Percentiles rank a stretch among this genome's conserved stretches.
Conservation (phyloP, 2,329 filamentous ascomycete genomes). For the Didymosphaeria variabile region DNA sequence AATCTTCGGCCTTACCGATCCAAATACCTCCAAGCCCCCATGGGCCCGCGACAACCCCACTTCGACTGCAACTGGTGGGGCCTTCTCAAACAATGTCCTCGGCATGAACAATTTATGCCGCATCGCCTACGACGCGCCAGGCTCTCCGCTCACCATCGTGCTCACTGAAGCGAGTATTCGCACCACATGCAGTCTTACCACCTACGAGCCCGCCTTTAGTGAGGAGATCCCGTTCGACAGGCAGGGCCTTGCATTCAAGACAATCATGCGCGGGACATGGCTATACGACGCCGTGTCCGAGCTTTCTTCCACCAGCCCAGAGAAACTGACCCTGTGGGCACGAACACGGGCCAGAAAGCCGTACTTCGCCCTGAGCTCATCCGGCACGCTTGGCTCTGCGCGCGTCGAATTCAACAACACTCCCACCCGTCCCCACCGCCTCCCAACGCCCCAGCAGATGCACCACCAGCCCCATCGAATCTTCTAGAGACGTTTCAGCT, state of each 20-base stretch:
- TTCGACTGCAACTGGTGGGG: constrained; percentile 61
- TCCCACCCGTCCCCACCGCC: constrained; percentile 28
- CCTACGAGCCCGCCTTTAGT: constrained; percentile 73
- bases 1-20: constrained; percentile 79
- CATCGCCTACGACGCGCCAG: constrained; percentile 77
- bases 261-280: constrained; percentile 86
- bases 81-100: constrained; percentile 83
- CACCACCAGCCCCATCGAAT: constrained; percentile 22
- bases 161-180: constrained; percentile 82
- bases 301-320: constrained; percentile 73
- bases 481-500: constrained; percentile 81
- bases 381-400: constrained; percentile 67
- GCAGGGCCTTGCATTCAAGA: constrained; percentile 82
- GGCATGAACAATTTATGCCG: constrained; percentile 88
- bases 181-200: constrained; percentile 82
- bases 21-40: constrained; percentile 46
- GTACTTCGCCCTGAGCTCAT: constrained; percentile 77
- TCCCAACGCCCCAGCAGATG: constrained; percentile 22
- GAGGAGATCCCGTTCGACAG: constrained; percentile 91
- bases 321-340: constrained; percentile 69
- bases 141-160: constrained; percentile 82
- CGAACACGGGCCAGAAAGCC: constrained; percentile 55
- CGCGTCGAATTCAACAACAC: constrained; percentile 66
- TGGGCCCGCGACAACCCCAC: constrained; percentile 58
- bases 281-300: constrained; percentile 78